These are phyloP conservation scores for Coniochaeta pulveracea DNA, from an alignment of 2,329 filamentous ascomycete species.

Conservation along the genomic window DNA sequence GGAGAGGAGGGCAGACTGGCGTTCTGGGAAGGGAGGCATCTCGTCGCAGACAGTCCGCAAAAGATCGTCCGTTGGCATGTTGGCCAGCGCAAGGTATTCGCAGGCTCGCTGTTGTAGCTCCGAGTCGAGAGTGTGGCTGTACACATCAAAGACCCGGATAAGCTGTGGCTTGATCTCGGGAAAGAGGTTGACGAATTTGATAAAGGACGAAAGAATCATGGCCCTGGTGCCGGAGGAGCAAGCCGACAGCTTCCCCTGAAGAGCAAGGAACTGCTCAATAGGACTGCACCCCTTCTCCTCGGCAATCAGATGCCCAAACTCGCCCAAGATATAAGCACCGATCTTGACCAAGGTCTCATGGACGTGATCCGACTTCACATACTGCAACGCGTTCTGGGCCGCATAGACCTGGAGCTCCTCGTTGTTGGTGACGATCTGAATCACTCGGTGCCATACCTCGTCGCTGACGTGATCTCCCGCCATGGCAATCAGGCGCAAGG, in stretches of 20 bases:
- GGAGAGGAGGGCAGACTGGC: slow-evolving; percentile 83
- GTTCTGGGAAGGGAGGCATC: slow-evolving; percentile 96
- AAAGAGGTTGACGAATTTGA: slow-evolving; percentile 98
- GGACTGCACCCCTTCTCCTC: slow-evolving; percentile 87
- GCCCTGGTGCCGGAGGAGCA: slow-evolving; percentile 84
- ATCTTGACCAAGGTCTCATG: slow-evolving; percentile 98
- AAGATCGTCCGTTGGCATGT: slow-evolving; percentile 78
- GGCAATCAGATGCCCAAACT: slow-evolving; percentile 93
- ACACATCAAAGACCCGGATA: slow-evolving; percentile 77
- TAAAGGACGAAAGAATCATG: slow-evolving; percentile 88
- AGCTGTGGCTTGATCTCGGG: slow-evolving; percentile 97
- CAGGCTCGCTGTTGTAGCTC: slow-evolving; percentile 94
- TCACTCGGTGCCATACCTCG: slow-evolving; percentile 97
- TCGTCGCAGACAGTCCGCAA: slow-evolving; percentile 92
- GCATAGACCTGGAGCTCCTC: slow-evolving; percentile 96
- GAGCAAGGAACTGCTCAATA: slow-evolving; percentile 90
- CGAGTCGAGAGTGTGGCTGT: slow-evolving; percentile 89
- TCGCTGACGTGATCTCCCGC: slow-evolving; percentile 97
- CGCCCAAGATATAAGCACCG: slow-evolving; percentile 87
- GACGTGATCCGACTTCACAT: slow-evolving; percentile 85
- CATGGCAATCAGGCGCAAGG: slow-evolving; percentile 85
- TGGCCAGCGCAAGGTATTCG: slow-evolving; percentile 83
- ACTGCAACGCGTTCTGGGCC: slow-evolving; percentile 83
- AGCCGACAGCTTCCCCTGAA: slow-evolving; percentile 80
- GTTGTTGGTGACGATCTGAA: slow-evolving; percentile 98